Conservation (phyloP, 1,139 yeast species). For the Yamadazyma membranifaciens region DNA sequence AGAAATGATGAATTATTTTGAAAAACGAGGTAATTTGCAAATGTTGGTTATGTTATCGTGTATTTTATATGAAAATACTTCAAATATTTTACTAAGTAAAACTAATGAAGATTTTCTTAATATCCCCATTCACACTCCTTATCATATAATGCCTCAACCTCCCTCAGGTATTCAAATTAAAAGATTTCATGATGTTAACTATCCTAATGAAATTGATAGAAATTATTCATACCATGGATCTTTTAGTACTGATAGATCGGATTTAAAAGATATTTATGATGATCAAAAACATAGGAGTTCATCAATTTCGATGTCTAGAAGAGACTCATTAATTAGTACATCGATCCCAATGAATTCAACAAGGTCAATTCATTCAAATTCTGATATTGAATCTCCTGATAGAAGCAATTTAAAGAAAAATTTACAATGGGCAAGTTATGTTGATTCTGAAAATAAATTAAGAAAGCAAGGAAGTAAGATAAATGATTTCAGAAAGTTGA, state of each 20-base stretch:
- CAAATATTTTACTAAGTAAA: constrained; percentile 13
- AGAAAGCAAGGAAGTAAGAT: constrained; percentile 5
- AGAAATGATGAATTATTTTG: constrained; percentile 65
- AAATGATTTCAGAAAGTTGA: constrained; percentile 4
- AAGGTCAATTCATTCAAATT: constrained; percentile 27
- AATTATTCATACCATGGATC: constrained; percentile 13
- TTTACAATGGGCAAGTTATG: constrained; percentile 9
- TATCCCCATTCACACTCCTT: constrained; percentile 51
- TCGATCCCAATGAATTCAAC: constrained; percentile 8
- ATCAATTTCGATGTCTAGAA: constrained; percentile 22
- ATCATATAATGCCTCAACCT: constrained; percentile 33
- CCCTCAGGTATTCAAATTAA: constrained; percentile 22
- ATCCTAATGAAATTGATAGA: constrained; percentile 9
- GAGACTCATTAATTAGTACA: constrained; percentile 14
- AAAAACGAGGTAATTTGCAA: constrained; percentile 65
- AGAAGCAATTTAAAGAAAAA: constrained; percentile 7
- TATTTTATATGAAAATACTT: constrained; percentile 48
- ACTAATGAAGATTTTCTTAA: constrained; percentile 17
- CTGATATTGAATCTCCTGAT: constrained; percentile 10
- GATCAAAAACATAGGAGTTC: constrained; percentile 17
- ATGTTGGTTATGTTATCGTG: constrained; percentile 91
- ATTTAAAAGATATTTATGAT: constrained; percentile 2
- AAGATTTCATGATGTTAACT: constrained; percentile 12
- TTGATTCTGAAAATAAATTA: neutral
- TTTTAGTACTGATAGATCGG: constrained; percentile 13